Base-by-base conservation (phyloP, 176 grass and related monocot species). In the Pontederia crassipes region DNA sequence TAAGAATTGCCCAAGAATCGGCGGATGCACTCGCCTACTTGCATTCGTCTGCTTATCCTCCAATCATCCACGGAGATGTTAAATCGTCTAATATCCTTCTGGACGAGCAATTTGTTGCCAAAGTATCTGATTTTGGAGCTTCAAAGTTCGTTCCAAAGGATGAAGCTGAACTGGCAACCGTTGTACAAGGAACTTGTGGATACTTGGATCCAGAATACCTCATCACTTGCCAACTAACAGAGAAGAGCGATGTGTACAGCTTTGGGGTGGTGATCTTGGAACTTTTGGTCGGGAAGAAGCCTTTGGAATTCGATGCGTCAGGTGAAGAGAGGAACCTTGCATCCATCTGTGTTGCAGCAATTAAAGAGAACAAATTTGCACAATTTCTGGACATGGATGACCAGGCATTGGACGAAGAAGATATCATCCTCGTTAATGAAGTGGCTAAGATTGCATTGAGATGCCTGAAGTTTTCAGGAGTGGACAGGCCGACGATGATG, bases 121-220 rank as follows among this genome's bases (percentile, higher is more conserved):
- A 55, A 29, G 51, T 68, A 7, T 53, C 65, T 1, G 65, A 68
- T 45, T 68, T 68, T 12, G 65, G 65, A 8, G 9, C 28, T 14
- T 68, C 65, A 8, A 53, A 9, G 28, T 14, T 55, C 2, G 27
- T n/a, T 17, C 28, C 28, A 6, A 29, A 54, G 26, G 65, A 68
- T 17, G 16, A 27, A 50, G 16, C 5, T n/a, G 13, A 45, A 15
- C 11, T 68, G 0, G 28, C 51, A 4, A 55, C 65, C 0, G 13
- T 68, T 9, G 65, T 68, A 11, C 8, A 55, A 17, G 65, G 65
- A 3, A 68, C 65, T 9, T 45, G 47, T n/a, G 64, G 64, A 1
- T 66, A 75, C 49, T 50, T 80, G 29, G 78, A 75, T 11, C 78
- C 78, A 8, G 64, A 81, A 52, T 81, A 81, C 3, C 62, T 73